Conservation (phyloP, 1,284 basidiomycete species). For the Moesziomyces antarcticus region DNA sequence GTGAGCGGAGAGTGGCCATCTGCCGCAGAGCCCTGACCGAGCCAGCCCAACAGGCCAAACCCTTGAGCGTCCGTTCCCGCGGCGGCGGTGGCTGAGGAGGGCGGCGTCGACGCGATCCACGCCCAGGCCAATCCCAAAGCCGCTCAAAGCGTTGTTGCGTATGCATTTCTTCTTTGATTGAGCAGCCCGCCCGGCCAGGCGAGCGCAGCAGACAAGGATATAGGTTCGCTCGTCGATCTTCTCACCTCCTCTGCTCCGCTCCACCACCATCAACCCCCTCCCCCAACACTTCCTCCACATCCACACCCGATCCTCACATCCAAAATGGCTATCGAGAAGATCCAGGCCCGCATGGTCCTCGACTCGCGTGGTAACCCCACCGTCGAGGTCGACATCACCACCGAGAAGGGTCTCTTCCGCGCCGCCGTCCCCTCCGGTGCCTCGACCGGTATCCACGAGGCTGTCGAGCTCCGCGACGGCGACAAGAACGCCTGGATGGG, state of each 20-base stretch:
- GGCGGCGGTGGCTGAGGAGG: too few relatives aligned
- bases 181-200: too few relatives aligned
- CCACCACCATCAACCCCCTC: slow-evolving; percentile 17
- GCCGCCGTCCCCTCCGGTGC: slow-evolving; percentile 97
- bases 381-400: slow-evolving; percentile 67
- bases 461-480: slow-evolving; percentile 96
- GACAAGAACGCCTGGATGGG: slow-evolving; percentile 94
- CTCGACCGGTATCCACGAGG: slow-evolving; percentile 97
- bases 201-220: slow-evolving; percentile 9
- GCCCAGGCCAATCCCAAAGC: too few relatives aligned
- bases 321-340: slow-evolving; percentile 63
- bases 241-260: slow-evolving; percentile 5
- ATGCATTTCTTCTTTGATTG: too few relatives aligned
- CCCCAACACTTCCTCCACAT: slow-evolving; percentile 5
- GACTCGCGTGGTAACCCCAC: slow-evolving; percentile 68
- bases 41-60: too few relatives aligned
- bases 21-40: too few relatives aligned
- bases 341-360: slow-evolving; percentile 60
- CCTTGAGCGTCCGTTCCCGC: too few relatives aligned
- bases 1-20: too few relatives aligned
- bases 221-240: slow-evolving; percentile 12
- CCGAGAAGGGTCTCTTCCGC: slow-evolving; percentile 81
- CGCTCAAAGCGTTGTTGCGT: too few relatives aligned
- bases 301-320: neutral
- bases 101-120: too few relatives aligned